Conservation (phyloP, 169 alveolate genomes). For the Plasmodium coatneyi region DNA sequence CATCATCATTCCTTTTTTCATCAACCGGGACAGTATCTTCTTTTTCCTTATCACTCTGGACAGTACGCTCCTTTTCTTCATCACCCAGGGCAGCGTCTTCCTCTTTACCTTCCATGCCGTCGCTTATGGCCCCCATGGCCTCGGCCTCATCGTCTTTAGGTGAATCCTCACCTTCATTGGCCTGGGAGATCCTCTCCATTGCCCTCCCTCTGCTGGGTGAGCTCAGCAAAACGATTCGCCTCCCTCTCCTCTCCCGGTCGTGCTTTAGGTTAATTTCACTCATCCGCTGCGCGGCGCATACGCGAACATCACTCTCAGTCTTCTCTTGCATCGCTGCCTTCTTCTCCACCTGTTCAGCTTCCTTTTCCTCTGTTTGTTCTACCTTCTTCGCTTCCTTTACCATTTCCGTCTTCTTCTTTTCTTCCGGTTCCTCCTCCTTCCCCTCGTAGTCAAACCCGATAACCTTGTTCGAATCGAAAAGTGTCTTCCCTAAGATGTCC, state of each 20-base stretch:
- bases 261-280: slow-evolving; percentile 49
- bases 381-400: too few relatives aligned
- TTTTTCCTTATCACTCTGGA: neutral
- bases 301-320: neutral
- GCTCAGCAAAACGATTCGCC: slow-evolving; percentile 10
- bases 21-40: neutral
- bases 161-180: neutral
- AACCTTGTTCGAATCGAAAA: slow-evolving; percentile 16
- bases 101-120: neutral
- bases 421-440: neutral
- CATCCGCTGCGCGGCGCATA: slow-evolving; percentile 52
- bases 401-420: neutral
- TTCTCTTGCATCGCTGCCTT: neutral
- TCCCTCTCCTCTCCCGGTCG: slow-evolving; percentile 12
- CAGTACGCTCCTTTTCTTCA: neutral
- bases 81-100: neutral
- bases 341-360: neutral
- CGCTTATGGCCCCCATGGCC: neutral
- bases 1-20: neutral
- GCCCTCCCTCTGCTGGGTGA: neutral
- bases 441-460: slow-evolving; percentile 37
- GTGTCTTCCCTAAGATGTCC: neutral
- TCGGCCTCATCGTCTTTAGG: neutral
- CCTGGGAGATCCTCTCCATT: neutral
- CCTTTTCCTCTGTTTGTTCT: neutral